Base-by-base conservation (phyloP, 2,329 filamentous ascomycete species). In the Sporothrix protearum region DNA sequence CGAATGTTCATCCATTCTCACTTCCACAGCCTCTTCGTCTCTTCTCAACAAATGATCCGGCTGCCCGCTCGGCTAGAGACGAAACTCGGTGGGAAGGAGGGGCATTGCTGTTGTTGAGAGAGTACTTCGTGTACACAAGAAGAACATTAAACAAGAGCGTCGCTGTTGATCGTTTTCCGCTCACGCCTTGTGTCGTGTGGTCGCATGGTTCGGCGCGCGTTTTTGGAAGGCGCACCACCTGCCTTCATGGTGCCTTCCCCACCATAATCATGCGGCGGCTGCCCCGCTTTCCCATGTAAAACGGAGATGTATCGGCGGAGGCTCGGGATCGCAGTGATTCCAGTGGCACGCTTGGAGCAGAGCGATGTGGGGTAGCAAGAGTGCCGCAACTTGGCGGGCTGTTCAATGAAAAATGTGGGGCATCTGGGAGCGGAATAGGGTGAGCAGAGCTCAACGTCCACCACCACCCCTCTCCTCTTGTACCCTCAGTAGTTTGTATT, bases 231-330 rank as follows among this genome's bases (percentile, higher is more conserved):
- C 19, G 42, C 42, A 47, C 1, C 9, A 12, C 9, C 9, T 42
- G 39, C 39, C 39, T 42, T 12, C 2, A 19, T 61, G 30, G 53
- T 39, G 59, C 59, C 64, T 69, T 30, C 33, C 49, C 57, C 57
- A n/a, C 33, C 39, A 39, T n/a, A 25, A 42, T 42, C 36, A 64
- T 64, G 36, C 59, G 49, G 33, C 53, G 14, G 49, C 39, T 39
- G 68, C 53, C 51, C 45, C 55, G 45, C 51, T 55, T 39, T 14
- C 12, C 33, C 22, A 45, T 64, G 59, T 28, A 64, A 64, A 22
- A 19, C 74, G 74, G 74, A 75, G 74, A 75, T 73, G 73, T 69
- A 68, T 75, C 74, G 74, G 74, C 45, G 67, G 36, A 73, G 69
- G 49, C 39, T 75, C 74, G 74, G 74, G 14, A 72, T 74, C 47